phyloP scores from a whole-genome alignment of 2,329 filamentous ascomycete species.

The Apiospora saccharicola region DNA sequence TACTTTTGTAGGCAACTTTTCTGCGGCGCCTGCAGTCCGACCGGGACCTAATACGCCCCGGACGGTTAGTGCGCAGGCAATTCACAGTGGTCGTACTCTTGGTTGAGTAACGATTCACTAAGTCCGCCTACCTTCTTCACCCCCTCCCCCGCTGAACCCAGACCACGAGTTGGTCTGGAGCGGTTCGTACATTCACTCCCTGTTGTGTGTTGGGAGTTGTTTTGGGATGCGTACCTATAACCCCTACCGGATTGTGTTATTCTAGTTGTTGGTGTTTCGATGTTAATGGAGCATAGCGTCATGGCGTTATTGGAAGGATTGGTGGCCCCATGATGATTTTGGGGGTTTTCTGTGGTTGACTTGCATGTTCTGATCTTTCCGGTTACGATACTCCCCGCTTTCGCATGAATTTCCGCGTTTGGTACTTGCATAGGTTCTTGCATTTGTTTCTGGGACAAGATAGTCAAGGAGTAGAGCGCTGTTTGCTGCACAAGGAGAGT shows the following conservation, averaged over 20 bases:
- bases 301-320: constrained; percentile 37
- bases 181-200: constrained; percentile 26
- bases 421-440: constrained; percentile 20
- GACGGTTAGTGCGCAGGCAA: constrained; percentile 52
- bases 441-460: constrained; percentile 20
- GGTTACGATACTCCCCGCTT: constrained; percentile 28
- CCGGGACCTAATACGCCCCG: constrained; percentile 46
- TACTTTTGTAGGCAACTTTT: constrained; percentile 50
- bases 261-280: constrained; percentile 36
- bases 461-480: constrained; percentile 3
- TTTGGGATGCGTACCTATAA: constrained; percentile 31
- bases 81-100: constrained; percentile 61
- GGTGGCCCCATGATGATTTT: constrained; percentile 17
- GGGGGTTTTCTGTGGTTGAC: constrained; percentile 20
- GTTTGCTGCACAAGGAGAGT: background rate
- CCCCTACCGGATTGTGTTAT: constrained; percentile 32
- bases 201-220: constrained; percentile 14
- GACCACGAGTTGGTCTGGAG: constrained; percentile 18
- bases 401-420: constrained; percentile 19
- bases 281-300: constrained; percentile 44
- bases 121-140: constrained; percentile 29
- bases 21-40: constrained; percentile 46
- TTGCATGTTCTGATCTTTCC: constrained; percentile 23
- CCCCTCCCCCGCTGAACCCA: constrained; percentile 27
- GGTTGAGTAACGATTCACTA: constrained; percentile 45